Conservation (phyloP, 352 stramenopile species). For the Globisporangium viniferum region DNA sequence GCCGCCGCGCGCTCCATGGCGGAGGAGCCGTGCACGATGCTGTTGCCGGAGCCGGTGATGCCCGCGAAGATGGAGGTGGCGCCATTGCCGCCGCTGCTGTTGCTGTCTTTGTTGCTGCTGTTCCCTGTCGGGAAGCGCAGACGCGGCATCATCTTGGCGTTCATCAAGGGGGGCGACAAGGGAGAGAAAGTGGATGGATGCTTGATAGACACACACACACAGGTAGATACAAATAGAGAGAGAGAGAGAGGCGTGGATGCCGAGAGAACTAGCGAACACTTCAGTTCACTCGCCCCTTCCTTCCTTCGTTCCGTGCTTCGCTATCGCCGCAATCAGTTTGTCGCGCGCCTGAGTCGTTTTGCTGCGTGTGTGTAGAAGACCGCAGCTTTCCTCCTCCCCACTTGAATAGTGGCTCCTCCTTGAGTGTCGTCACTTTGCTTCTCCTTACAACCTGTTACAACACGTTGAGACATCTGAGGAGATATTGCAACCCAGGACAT, state of each 20-base stretch:
- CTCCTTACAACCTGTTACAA: background rate
- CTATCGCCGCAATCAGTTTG: background rate
- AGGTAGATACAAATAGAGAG: background rate
- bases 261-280: background rate
- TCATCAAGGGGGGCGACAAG: background rate
- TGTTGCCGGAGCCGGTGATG: slow-evolving; percentile 39
- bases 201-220: background rate
- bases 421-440: background rate
- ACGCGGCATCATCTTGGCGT: slow-evolving; percentile 56
- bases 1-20: slow-evolving; percentile 39
- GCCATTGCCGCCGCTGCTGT: slow-evolving; percentile 18
- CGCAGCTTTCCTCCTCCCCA: background rate
- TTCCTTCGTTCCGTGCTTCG: background rate
- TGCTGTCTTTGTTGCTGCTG: slow-evolving; percentile 33
- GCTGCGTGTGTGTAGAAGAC: background rate
- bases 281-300: background rate
- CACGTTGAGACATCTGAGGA: background rate
- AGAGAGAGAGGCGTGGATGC: background rate
- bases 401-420: background rate
- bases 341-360: slow-evolving; percentile 7
- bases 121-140: slow-evolving; percentile 48
- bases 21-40: slow-evolving; percentile 33
- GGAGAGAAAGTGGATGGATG: background rate
- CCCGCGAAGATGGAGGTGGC: slow-evolving; percentile 53
- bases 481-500: background rate